Percentiles rank a stretch among this genome's conserved stretches.
These are phyloP conservation scores for Hevea brasiliensis DNA, from an alignment of 345 rosid genomes.

Conservation along the genomic window DNA sequence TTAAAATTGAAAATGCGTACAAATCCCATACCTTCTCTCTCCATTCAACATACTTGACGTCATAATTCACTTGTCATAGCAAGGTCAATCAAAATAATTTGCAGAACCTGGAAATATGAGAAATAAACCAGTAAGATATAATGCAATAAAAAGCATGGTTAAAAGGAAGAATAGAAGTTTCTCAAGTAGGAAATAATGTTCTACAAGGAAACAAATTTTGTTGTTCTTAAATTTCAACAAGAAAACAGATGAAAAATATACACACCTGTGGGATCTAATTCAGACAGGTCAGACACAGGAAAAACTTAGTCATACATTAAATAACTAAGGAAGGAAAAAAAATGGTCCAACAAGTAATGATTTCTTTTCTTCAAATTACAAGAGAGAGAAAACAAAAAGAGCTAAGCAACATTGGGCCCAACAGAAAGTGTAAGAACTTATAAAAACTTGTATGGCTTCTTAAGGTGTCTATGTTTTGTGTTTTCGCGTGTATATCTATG, in stretches of 20 bases:
- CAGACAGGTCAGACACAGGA: not conserved
- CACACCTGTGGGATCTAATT: too few species aligned
- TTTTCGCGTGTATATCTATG: too few species aligned
- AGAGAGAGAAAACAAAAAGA: not conserved
- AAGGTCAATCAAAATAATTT: constrained; percentile 50
- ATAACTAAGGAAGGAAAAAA: not conserved
- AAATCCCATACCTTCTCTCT: constrained; percentile 53
- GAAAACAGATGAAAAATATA: not conserved
- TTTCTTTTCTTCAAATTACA: not conserved
- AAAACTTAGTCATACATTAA: not conserved
- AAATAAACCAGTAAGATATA: not conserved
- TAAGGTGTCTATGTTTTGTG: not conserved
- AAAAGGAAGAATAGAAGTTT: not conserved
- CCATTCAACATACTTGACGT: constrained; percentile 51
- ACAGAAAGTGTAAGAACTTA: not conserved
- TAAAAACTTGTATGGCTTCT: not conserved
- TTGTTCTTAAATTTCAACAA: not conserved
- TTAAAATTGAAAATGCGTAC: not conserved
- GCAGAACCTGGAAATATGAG: constrained; percentile 26
- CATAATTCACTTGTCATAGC: constrained; percentile 38
- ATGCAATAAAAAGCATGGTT: not conserved
- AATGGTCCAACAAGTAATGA: not conserved
- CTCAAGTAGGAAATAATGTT: not conserved
- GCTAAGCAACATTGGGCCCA: not conserved
- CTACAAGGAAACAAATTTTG: not conserved